Conservation (phyloP, 1,284 basidiomycete species). For the Cutaneotrichosporon arboriforme region DNA sequence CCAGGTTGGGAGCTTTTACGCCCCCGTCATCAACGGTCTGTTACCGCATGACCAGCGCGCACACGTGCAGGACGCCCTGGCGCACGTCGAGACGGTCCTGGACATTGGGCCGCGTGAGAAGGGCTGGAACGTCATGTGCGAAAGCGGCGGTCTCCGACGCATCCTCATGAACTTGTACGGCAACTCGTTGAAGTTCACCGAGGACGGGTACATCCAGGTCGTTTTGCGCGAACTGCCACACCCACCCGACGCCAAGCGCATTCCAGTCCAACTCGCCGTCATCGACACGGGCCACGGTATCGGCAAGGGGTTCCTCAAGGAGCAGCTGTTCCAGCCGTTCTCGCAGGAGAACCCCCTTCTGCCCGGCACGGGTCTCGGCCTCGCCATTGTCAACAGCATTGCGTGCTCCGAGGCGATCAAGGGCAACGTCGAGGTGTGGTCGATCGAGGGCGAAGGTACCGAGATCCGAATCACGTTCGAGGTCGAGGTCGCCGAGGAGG, state of each 20-base stretch:
- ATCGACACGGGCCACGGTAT: constrained; percentile 91
- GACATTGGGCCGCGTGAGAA: constrained; percentile 58
- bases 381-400: constrained; percentile 86
- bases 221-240: constrained; percentile 68
- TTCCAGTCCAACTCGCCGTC: constrained; percentile 78
- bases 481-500: constrained; percentile 54
- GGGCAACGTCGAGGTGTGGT: constrained; percentile 60
- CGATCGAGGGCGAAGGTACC: constrained; percentile 77
- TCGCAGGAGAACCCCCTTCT: constrained; percentile 67
- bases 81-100: constrained; percentile 65
- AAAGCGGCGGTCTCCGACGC: constrained; percentile 85
- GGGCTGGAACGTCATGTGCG: constrained; percentile 85
- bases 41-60: constrained; percentile 53
- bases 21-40: constrained; percentile 52
- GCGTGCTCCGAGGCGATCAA: constrained; percentile 77
- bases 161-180: constrained; percentile 94
- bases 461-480: constrained; percentile 85
- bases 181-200: constrained; percentile 89
- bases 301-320: constrained; percentile 80
- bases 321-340: constrained; percentile 95
- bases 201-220: constrained; percentile 84
- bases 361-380: constrained; percentile 89
- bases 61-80: constrained; percentile 26
- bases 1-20: constrained; percentile 88
- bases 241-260: constrained; percentile 54